Evolutionary conservation across 495 filamentous ascomycete species (phyloP).

Genomic region (Penicillium daleae): DNA sequence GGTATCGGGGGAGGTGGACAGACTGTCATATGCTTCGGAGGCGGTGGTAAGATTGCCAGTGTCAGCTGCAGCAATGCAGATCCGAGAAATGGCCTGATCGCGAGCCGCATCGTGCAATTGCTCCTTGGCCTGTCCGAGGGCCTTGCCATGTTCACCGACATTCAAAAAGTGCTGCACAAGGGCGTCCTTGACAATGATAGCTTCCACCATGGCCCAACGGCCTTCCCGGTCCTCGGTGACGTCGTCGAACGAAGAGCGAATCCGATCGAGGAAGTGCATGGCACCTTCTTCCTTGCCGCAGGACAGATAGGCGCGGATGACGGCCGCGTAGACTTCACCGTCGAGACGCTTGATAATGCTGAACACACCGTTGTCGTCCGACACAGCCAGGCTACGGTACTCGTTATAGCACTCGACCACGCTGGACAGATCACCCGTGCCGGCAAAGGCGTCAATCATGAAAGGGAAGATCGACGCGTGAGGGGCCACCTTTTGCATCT

Average conservation of each 20-base stretch:
- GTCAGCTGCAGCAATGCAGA: conserved; percentile 77
- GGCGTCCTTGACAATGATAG: conserved; percentile 70
- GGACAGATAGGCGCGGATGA: conserved; percentile 83
- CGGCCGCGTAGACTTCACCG: conserved; percentile 80
- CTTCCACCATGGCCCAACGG: conserved; percentile 62
- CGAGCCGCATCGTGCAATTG: conserved; percentile 52
- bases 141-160: conserved; percentile 64
- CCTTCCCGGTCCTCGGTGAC: conserved; percentile 57
- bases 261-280: conserved; percentile 78
- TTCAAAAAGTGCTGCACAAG: conserved; percentile 74
- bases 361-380: conserved; percentile 74
- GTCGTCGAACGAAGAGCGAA: conserved; percentile 62
- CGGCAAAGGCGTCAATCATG: conserved; percentile 92
- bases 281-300: conserved; percentile 79
- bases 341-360: conserved; percentile 75
- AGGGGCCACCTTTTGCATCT: conserved; percentile 69
- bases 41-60: conserved; percentile 71
- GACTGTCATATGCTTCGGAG: conserved; percentile 63
- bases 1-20: conserved; percentile 52
- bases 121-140: conserved; percentile 64
- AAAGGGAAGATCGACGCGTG: conserved; percentile 79
- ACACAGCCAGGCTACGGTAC: conserved; percentile 82
- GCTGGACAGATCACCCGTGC: conserved; percentile 75
- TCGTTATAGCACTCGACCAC: conserved; percentile 96
- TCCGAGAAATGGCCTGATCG: conserved; percentile 57